phyloP scores from a whole-genome alignment of 306 rosid species.

The Oemleria cerasiformis region DNA sequence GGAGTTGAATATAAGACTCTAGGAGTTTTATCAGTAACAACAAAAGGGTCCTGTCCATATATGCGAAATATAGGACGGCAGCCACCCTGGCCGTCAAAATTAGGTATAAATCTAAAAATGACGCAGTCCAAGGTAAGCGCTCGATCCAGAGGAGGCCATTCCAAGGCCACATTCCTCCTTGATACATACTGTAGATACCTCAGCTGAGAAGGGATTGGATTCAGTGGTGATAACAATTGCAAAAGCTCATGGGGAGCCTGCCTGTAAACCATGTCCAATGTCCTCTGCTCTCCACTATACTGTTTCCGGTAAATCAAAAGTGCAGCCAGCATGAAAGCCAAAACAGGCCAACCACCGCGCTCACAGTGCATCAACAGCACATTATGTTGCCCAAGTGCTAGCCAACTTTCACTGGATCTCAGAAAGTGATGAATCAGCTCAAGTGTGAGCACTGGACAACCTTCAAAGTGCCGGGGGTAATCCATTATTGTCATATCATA shows the following conservation, averaged over 20 bases:
- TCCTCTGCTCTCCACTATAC: slow-evolving; percentile 76
- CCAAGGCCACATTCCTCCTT: slow-evolving; percentile 78
- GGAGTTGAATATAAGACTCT: slow-evolving; percentile 65
- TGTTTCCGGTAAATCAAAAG: slow-evolving; percentile 71
- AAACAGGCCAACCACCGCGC: slow-evolving; percentile 90
- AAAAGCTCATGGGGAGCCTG: slow-evolving; percentile 85
- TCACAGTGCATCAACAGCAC: slow-evolving; percentile 91
- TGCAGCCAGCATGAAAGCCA: slow-evolving; percentile 88
- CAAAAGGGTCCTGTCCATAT: slow-evolving; percentile 78
- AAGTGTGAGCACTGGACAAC: slow-evolving; percentile 72
- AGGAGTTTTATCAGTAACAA: slow-evolving; percentile 50
- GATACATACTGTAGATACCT: slow-evolving; percentile 85
- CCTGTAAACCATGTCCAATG: slow-evolving; percentile 84
- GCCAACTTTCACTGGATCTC: slow-evolving; percentile 93
- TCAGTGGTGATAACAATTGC: slow-evolving; percentile 64
- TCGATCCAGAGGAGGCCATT: slow-evolving; percentile 96
- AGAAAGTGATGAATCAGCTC: slow-evolving; percentile 87
- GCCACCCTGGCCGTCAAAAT: slow-evolving; percentile 67
- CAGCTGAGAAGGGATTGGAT: slow-evolving; percentile 84
- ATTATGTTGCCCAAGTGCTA: slow-evolving; percentile 70
- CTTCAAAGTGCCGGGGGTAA: slow-evolving; percentile 83
- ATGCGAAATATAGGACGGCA: slow-evolving; percentile 80
- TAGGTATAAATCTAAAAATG: slow-evolving; percentile 71
- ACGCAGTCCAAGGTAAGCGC: slow-evolving; percentile 82
- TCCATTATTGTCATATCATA: slow-evolving; percentile 89